Percentiles rank a stretch among this genome's conserved stretches.
Conservation (phyloP, 2,329 filamentous ascomycete genomes). For the Orbilia brochopaga region DNA sequence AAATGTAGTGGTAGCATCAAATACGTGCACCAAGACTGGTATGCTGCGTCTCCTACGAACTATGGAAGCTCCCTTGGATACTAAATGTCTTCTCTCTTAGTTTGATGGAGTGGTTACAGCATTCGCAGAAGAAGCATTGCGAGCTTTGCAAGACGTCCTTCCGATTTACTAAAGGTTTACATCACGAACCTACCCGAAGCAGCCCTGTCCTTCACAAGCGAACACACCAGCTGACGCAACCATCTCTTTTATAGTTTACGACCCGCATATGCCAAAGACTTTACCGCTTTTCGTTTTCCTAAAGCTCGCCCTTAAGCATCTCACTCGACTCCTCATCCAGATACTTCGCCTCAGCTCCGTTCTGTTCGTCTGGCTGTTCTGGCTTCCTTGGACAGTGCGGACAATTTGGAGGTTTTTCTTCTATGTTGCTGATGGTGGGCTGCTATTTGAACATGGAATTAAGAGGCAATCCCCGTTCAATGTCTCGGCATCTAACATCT, state of each 20-base stretch:
- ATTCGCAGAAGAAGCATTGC: conserved; percentile 99
- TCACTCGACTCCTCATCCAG: conserved; percentile 72
- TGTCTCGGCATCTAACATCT: conserved; percentile 22
- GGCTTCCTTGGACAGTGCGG: conserved; percentile 88
- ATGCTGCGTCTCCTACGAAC: conserved; percentile 6
- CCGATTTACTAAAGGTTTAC: conserved; percentile 84
- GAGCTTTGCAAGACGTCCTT: conserved; percentile 99
- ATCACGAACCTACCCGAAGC: not conserved
- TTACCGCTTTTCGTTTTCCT: conserved; percentile 82
- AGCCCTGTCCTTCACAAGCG: not conserved
- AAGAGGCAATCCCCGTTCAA: conserved; percentile 18
- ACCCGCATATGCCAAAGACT: conserved; percentile 85
- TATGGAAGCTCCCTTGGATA: not conserved
- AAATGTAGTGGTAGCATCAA: conserved; percentile 99
- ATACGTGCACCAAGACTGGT: conserved; percentile 93
- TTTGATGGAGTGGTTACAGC: conserved; percentile 97
- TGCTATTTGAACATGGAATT: conserved; percentile 35
- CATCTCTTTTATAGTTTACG: conserved; percentile 66
- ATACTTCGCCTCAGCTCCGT: conserved; percentile 83
- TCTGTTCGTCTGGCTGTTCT: conserved; percentile 82
- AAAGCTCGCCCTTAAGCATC: conserved; percentile 76
- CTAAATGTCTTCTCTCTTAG: conserved; percentile 32
- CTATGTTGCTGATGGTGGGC: conserved; percentile 85
- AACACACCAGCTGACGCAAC: not conserved
- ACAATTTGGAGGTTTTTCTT: conserved; percentile 92